phyloP scores from a whole-genome alignment of 1,284 basidiomycete genomes.

The Ganoderma sinense region DNA sequence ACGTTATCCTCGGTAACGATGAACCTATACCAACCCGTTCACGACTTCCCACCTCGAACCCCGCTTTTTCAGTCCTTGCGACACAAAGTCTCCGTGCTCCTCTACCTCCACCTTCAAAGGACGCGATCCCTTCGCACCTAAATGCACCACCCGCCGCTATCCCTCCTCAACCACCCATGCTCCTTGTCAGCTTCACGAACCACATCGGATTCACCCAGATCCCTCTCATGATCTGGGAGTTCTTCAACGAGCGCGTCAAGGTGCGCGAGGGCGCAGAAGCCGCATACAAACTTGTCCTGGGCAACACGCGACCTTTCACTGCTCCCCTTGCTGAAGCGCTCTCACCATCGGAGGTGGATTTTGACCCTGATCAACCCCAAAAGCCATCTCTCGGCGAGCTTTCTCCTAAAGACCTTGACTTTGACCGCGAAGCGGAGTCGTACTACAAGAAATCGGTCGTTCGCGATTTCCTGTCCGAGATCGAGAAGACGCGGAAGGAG shows the following conservation, averaged over 20 bases:
- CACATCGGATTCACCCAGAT: constrained; percentile 89
- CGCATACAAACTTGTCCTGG: constrained; percentile 79
- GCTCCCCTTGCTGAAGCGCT: constrained; percentile 38
- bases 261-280: constrained; percentile 85
- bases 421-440: constrained; percentile 71
- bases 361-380: constrained; percentile 24
- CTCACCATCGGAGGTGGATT: constrained; percentile 18
- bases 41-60: constrained; percentile 47
- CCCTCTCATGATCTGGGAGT: constrained; percentile 90
- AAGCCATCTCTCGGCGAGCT: constrained; percentile 35
- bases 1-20: constrained; percentile 39
- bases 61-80: constrained; percentile 50
- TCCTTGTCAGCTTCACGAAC: constrained; percentile 89
- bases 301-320: constrained; percentile 69
- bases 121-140: constrained; percentile 34
- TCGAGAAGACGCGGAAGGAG: constrained; percentile 72
- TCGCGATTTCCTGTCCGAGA: constrained; percentile 63
- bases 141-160: constrained; percentile 65
- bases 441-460: constrained; percentile 76
- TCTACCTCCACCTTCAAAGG: constrained; percentile 30
- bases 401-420: constrained; percentile 71
- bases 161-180: constrained; percentile 83
- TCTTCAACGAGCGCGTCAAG: constrained; percentile 90
- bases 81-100: constrained; percentile 35
- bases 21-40: constrained; percentile 50